Conservation (phyloP, 495 filamentous ascomycete species). For the Penicillium salamii region DNA sequence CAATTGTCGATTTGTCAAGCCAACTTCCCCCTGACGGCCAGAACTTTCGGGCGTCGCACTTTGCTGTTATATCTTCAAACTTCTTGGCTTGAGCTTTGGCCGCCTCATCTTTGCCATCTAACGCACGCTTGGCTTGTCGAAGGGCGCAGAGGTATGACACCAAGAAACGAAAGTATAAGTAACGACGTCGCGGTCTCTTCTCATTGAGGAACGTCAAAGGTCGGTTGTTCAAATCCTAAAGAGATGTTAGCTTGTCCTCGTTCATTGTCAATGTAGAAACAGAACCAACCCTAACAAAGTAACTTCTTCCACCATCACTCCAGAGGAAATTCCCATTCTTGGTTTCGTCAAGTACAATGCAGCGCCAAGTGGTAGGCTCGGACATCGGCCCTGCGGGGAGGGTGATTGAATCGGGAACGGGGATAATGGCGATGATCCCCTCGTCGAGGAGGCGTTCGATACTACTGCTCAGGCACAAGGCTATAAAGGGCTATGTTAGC, state of each 20-base stretch:
- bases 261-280: background rate
- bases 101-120: too few species aligned
- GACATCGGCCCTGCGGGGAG: too few species aligned
- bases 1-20: background rate
- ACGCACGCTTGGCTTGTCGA: too few species aligned
- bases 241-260: background rate
- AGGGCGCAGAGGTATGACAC: too few species aligned
- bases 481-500: background rate
- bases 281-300: background rate
- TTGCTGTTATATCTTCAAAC: too few species aligned
- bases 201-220: conserved; percentile 12
- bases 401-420: conserved; percentile 2
- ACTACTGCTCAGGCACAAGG: background rate
- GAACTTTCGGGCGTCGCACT: too few species aligned
- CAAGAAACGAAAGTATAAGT: conserved; percentile 18
- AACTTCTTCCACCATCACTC: background rate
- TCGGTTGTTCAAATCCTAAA: conserved; percentile 9
- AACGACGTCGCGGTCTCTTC: conserved; percentile 13
- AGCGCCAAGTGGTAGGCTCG: conserved; percentile 8
- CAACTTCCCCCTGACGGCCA: too few species aligned
- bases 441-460: conserved; percentile 5
- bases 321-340: conserved; percentile 3
- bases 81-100: too few species aligned
- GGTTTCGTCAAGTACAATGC: conserved; percentile 11
- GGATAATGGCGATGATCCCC: conserved; percentile 5